Evolutionary conservation across 2,329 filamentous ascomycete genomes (phyloP), one percentile per base, ranked within the genome.

Genomic region (Calonectria pteridis): DNA sequence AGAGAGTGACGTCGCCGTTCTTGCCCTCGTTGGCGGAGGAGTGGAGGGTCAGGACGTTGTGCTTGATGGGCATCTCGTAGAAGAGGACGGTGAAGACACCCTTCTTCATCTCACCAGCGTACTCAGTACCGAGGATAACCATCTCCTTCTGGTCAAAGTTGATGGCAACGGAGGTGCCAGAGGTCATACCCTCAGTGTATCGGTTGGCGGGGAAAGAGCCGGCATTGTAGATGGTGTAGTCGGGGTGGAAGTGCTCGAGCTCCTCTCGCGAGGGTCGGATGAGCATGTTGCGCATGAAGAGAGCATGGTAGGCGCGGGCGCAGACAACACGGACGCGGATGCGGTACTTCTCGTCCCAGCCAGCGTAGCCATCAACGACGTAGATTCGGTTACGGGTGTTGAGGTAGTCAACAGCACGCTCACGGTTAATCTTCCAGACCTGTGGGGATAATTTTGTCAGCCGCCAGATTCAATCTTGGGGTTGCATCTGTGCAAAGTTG

Each of bases 271-370:
- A 90, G 77, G 97, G 97, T 81, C 97, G 94, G 89, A 99, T 99
- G 84, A 99, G 94, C 97, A 99, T 99, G 91, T 99, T 99, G 84
- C 96, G 95, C 97, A 99, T 99, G 93, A 99, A 99, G 78, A 99
- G 92, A 76, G 97, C 97, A 91, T 99, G 97, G 91, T 99, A 99
- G 87, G 97, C 97, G 85, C 97, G 96, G 79, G 97, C 97, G 89
- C 97, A 99, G 84, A 99, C 96, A 78, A 99, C 96, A 83, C 97
- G 96, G 82, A 99, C 97, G 83, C 93, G 94, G 88, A 99, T 98
- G 80, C 96, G 92, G 91, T 99, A 99, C 86, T 97, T 96, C 89
- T 97, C 94, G 82, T 99, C 97, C 97, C 97, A 99, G 85, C 97
- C 97, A 79, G 97, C 97, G 85, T 93, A 99, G 78, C 97, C 97